phyloP scores from a whole-genome alignment of 164 flowering plant species.

The Piper longum region DNA sequence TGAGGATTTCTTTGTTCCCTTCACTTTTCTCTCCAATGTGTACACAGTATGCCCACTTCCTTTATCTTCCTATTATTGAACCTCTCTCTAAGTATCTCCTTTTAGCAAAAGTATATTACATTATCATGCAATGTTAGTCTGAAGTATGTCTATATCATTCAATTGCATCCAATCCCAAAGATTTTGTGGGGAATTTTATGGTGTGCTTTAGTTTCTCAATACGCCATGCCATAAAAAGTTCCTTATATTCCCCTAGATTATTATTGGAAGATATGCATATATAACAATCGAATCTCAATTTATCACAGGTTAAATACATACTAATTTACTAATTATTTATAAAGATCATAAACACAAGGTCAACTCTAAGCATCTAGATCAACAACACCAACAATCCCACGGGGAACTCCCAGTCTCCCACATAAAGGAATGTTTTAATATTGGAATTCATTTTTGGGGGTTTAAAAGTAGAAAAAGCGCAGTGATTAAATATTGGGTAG shows the following conservation, averaged over 20 bases:
- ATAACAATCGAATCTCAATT: no score
- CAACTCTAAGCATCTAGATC: no score
- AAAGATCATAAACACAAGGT: no score
- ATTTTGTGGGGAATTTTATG: not conserved
- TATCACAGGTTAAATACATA: no score
- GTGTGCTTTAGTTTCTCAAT: not conserved
- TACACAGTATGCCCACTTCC: not conserved
- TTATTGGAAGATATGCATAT: no score
- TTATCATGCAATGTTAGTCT: no score
- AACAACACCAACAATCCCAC: no score
- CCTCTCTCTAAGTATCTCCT: not conserved
- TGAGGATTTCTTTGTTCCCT: conserved; percentile 1
- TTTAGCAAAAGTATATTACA: no score
- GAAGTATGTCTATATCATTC: not conserved
- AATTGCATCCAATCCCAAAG: not conserved
- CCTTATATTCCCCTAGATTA: not conserved
- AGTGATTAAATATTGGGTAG: not conserved
- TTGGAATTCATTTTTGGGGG: not conserved
- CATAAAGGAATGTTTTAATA: not conserved
- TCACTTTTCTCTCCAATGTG: not conserved
- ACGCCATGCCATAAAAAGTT: not conserved
- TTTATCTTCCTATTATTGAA: not conserved
- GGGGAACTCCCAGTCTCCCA: no score
- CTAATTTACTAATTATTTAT: no score
- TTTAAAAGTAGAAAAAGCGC: not conserved